These are phyloP conservation scores for Sugiyamaella pinicola DNA, from an alignment of 1,139 yeast species.

Conservation along the genomic window DNA sequence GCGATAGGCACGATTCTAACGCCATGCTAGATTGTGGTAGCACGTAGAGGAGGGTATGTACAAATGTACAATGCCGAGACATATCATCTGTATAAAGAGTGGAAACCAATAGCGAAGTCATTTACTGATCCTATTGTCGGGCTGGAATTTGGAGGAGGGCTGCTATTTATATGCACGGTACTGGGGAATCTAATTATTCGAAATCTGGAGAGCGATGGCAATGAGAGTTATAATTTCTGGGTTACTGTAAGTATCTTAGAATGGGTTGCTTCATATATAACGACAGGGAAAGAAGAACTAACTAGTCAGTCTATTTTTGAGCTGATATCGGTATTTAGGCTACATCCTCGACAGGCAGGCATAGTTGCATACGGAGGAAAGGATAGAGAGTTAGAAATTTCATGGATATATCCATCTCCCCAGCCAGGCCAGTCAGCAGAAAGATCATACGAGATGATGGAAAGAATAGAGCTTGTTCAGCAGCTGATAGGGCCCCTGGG, in stretches of 20 bases:
- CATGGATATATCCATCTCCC: slow-evolving; percentile 16
- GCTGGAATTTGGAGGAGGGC: slow-evolving; percentile 40
- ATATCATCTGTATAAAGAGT: slow-evolving; percentile 40
- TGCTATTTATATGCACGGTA: slow-evolving; percentile 50
- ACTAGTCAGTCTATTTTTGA: slow-evolving; percentile 36
- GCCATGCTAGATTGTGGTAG: slow-evolving; percentile 36
- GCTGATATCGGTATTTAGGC: slow-evolving; percentile 46
- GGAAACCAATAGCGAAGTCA: slow-evolving; percentile 40
- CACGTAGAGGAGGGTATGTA: slow-evolving; percentile 41
- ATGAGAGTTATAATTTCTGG: slow-evolving; percentile 24
- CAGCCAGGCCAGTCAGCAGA: slow-evolving; percentile 13
- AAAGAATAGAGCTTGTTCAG: slow-evolving; percentile 10
- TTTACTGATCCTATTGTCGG: slow-evolving; percentile 42
- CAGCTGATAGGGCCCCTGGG: slow-evolving; percentile 13
- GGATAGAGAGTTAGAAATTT: slow-evolving; percentile 46
- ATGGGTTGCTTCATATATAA: background rate
- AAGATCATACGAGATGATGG: slow-evolving; percentile 15
- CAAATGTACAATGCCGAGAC: slow-evolving; percentile 38
- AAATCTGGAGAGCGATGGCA: slow-evolving; percentile 45
- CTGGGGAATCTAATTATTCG: slow-evolving; percentile 51
- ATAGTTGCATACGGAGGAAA: slow-evolving; percentile 50
- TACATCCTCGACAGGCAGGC: slow-evolving; percentile 40
- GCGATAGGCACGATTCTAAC: too few species aligned
- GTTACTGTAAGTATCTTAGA: slow-evolving; percentile 18
- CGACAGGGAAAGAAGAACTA: slow-evolving; percentile 1